Base-by-base conservation (phyloP, 2,329 filamentous ascomycete species). In the Paracoccidioides brasiliensis region DNA sequence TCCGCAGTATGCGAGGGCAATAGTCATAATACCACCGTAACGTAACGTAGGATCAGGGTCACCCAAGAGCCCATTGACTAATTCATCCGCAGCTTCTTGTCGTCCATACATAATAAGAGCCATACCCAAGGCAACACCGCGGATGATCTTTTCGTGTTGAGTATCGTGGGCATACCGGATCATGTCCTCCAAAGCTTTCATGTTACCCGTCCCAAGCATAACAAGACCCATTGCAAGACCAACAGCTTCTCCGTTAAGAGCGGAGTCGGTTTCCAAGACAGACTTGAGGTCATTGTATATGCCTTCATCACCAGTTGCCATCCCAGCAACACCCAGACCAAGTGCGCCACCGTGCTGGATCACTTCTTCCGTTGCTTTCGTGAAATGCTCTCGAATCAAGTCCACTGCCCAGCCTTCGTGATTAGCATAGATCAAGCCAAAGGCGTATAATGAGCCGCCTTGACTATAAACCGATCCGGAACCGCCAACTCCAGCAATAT, bases 11-110 rank as follows among this genome's bases (percentile, higher is more conserved):
- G 93, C 93, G 68, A 98, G 78, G 53, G 93, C 93, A 56, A 98
- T 88, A n/a, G 93, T 95, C 83, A 98, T 89, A 70, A 98, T 95
- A 76, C 93, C 93, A 69, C 93, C 93, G 64, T 98, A 98, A 62
- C 93, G 84, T 58, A 98, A 78, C 6, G 89, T 91, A 62, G 93
- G 89, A 68, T 98, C 91, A 1, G 93, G 88, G 64, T 98, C 93
- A 60, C 89, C 90, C 40, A 98, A 80, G 1, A 98, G 83, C 50
- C 88, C 90, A 67, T 95, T 91, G 62, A 98, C 94, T 64, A 97
- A 81, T 66, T 93, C 87, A 71, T 98, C 93, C 10, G 93, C 93
- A 60, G 86, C 86, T 72, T 98, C 93, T 73, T 97, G 90, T 58
- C 90, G 86, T 50, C 86, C 90, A 64, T 93, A 98, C 91, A 97